Percentiles rank a stretch among this genome's conserved stretches.
These are phyloP conservation scores for Bassia scoparia DNA, from an alignment of 148 eudicot genomes.

Conservation along the genomic window DNA sequence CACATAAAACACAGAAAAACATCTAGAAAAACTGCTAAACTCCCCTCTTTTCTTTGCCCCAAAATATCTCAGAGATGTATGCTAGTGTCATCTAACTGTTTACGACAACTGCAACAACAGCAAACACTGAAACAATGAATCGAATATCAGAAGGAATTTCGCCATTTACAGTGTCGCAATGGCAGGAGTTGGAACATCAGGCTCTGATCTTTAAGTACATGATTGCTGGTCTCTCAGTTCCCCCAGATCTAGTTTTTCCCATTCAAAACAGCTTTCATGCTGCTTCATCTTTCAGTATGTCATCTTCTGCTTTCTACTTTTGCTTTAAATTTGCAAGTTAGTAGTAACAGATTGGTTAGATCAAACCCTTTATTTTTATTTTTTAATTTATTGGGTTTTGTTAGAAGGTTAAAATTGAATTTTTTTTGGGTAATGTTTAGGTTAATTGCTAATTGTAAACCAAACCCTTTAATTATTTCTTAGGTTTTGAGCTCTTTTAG, in stretches of 20 bases:
- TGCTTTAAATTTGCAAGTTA: neutral
- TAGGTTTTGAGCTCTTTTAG: no score
- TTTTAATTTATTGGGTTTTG: neutral
- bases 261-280: conserved; percentile 10
- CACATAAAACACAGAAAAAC: no score
- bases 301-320: neutral
- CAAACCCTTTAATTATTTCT: neutral
- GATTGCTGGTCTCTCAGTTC: conserved; percentile 17
- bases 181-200: conserved; percentile 25
- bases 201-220: conserved; percentile 24
- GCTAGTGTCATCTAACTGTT: no score
- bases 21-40: no score
- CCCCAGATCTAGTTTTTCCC: conserved; percentile 18
- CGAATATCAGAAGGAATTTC: conserved; percentile 4
- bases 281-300: neutral
- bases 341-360: no score
- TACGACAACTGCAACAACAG: neutral
- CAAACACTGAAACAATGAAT: neutral
- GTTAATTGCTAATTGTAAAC: neutral
- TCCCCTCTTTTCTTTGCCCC: no score
- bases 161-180: conserved; percentile 17
- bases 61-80: no score
- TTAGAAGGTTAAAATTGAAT: neutral
- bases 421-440: neutral
- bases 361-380: neutral